Conservation (phyloP, 1,284 basidiomycete genomes). For the Apiotrichum akiyoshidainum region DNA sequence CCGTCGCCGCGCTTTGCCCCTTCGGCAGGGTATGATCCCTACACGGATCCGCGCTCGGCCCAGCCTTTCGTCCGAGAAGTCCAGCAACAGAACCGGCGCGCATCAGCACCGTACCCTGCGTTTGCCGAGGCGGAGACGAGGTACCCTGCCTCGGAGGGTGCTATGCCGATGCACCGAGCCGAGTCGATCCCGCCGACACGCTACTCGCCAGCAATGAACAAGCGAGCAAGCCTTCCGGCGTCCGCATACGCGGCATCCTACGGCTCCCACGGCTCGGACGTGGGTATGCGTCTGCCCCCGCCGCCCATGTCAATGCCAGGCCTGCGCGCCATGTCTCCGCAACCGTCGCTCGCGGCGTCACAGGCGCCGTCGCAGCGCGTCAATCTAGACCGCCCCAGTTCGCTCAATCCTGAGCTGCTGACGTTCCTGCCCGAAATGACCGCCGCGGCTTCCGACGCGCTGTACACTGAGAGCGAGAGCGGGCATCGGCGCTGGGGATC, state of each 20-base stretch:
- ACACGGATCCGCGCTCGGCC: not conserved
- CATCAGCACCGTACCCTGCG: too few relatives aligned
- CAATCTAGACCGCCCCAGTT: constrained; percentile 39
- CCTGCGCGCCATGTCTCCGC: constrained; percentile 8
- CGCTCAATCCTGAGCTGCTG: constrained; percentile 43
- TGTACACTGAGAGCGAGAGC: constrained; percentile 9
- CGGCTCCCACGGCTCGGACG: too few relatives aligned
- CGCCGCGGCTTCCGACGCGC: constrained; percentile 28
- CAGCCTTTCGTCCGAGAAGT: too few relatives aligned
- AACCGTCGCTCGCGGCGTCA: not conserved
- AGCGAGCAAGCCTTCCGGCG: too few relatives aligned
- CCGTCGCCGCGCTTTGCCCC: not conserved
- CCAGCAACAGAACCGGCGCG: too few relatives aligned
- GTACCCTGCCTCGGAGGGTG: too few relatives aligned
- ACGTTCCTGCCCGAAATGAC: constrained; percentile 49
- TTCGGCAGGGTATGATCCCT: constrained; percentile 1
- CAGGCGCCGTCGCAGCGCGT: constrained; percentile 6
- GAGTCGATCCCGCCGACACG: too few relatives aligned
- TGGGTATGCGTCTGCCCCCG: not conserved
- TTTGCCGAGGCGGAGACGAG: too few relatives aligned
- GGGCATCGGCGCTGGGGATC: not conserved
- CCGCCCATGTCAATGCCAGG: not conserved
- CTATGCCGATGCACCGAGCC: too few relatives aligned
- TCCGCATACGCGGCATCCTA: too few relatives aligned
- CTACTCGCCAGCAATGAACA: too few relatives aligned